Evolutionary conservation across 2,329 filamentous ascomycete genomes (phyloP), one percentile per base, ranked within the genome.

Genomic region (Fusarium dlaminii): DNA sequence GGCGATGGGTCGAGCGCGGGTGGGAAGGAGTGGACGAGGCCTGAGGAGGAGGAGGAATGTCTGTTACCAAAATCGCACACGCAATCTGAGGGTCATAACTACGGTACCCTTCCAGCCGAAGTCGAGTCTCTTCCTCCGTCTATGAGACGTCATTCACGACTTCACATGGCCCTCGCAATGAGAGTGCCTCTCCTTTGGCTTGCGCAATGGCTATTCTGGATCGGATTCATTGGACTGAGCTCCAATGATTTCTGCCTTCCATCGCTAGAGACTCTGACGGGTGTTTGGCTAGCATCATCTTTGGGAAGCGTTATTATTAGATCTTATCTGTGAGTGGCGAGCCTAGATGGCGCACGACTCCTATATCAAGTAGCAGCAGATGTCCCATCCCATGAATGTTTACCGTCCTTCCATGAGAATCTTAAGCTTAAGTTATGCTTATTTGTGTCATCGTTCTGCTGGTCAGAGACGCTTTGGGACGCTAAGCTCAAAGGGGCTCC

Each of bases 191-290:
- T 59, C 1, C 46, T 70, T 30, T 73, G 48, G 30, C 22, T 64
- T 24, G 39, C 65, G 5, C 72, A 73, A 24, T 73, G 61, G 45
- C 24, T 75, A 1, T 75, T 75, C 54, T 75, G 72, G 72, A 17
- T 30, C 5, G 72, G 72, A 3, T 75, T 73, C 5, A 51, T 73
- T 22, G 22, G 32, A 18, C 37, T 75, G 1, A 75, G 61, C 18
- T 66, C 49, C 4, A 36, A 52, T 7, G 22, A 67, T 13, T 57
- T 66, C 10, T 66, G 64, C 14, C 49, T 46, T 1, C 62, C 61
- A 5, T 49, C 30, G 1, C 5, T 43, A 1, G 30, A 5, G 0
- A 27, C 24, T 3, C 9, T 66, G 5, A 49, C 42, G 0, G n/a
- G 12, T 1, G 15, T 59, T 12, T 57, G 49, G 51, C 15, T 36